Conservation (phyloP, 371 early-diverging fungal species). For the Parasitella parasitica region DNA sequence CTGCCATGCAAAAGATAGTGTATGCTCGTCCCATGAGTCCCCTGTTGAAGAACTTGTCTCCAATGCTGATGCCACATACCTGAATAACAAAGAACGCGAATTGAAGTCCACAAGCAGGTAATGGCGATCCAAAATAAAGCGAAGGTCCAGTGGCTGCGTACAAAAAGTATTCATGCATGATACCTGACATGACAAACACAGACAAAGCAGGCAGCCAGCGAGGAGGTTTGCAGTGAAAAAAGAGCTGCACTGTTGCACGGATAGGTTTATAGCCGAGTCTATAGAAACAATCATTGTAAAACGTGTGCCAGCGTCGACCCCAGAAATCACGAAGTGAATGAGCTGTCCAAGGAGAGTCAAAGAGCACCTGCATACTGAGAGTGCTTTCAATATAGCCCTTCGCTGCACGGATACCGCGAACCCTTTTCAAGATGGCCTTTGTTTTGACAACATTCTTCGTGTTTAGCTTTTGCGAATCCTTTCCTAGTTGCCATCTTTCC, state of each 20-base stretch:
- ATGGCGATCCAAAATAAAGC: constrained; percentile 21
- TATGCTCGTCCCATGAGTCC: constrained; percentile 21
- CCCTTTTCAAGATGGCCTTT: constrained; percentile 11
- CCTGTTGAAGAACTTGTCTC: constrained; percentile 24
- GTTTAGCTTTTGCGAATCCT: background rate
- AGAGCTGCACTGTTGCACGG: constrained; percentile 6
- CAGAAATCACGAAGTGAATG: constrained; percentile 39
- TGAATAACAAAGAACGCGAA: constrained; percentile 35
- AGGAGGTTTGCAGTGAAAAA: constrained; percentile 21
- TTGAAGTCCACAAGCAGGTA: constrained; percentile 31
- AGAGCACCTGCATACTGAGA: constrained; percentile 31
- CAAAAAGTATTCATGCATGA: constrained; percentile 46
- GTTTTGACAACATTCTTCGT: constrained; percentile 12
- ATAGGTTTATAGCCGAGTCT: constrained; percentile 33
- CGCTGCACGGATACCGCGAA: constrained; percentile 11
- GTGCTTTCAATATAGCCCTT: constrained; percentile 36
- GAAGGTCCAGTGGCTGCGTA: constrained; percentile 28
- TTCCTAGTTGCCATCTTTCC: constrained; percentile 21
- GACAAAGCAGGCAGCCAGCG: constrained; percentile 27
- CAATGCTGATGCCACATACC: constrained; percentile 24
- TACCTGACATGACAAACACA: constrained; percentile 41
- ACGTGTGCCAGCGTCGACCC: constrained; percentile 42
- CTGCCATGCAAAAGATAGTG: constrained; percentile 29
- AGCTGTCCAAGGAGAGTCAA: constrained; percentile 38
- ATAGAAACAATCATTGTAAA: constrained; percentile 43